Percentiles rank a stretch among this genome's conserved stretches.
These are phyloP conservation scores for Ceratopteris richardii DNA, from an alignment of 75 land plant species.

Conservation along the genomic window DNA sequence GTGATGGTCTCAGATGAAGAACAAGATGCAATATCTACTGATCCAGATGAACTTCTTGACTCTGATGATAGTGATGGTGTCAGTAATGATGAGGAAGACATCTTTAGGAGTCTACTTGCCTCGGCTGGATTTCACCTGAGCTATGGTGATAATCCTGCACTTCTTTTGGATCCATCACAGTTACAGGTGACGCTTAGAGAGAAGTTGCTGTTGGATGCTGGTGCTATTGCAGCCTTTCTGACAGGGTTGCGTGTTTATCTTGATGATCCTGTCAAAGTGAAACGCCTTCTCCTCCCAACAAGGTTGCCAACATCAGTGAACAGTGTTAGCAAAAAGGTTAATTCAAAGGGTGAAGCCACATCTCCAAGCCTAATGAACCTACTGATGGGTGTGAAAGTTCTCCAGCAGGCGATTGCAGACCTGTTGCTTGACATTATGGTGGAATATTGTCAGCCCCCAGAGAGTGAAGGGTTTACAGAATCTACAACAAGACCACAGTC, in stretches of 20 bases:
- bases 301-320: constrained; percentile 43
- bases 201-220: constrained; percentile 90
- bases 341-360: constrained; percentile 47
- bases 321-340: constrained; percentile 49
- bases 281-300: constrained; percentile 87
- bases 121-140: constrained; percentile 89
- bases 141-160: constrained; percentile 72
- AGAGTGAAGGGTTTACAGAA: constrained; percentile 36
- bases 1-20: constrained; percentile 97
- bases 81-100: constrained; percentile 97
- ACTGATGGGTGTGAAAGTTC: constrained; percentile 96
- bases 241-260: constrained; percentile 93
- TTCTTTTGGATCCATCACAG: constrained; percentile 57
- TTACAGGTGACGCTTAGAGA: constrained; percentile 83
- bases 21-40: constrained; percentile 89
- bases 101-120: constrained; percentile 86
- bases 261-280: constrained; percentile 94
- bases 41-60: constrained; percentile 89
- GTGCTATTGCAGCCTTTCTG: constrained; percentile 91
- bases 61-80: constrained; percentile 95
- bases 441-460: constrained; percentile 94
- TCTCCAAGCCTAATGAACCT: constrained; percentile 94
- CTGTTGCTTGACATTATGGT: constrained; percentile 97
- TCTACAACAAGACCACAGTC: constrained; percentile 12
- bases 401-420: constrained; percentile 96